Evolutionary conservation across 257 asterid genomes (phyloP).

Genomic region (Ehretia macrophylla): DNA sequence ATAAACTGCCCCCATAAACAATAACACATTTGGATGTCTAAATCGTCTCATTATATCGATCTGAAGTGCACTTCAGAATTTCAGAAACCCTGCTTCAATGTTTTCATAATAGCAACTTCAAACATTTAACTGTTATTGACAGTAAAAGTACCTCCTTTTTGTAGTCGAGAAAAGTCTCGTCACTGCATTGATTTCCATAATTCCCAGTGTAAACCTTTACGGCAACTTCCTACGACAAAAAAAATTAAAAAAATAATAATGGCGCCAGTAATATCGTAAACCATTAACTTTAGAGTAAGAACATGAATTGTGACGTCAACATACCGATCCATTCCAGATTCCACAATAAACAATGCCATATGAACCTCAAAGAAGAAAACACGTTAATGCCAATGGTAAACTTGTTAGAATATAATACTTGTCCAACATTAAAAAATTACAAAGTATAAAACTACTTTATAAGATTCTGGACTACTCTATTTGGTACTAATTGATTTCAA

Average conservation of each 20-base stretch:
- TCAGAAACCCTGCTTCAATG: background rate
- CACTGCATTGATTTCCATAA: constrained; percentile 46
- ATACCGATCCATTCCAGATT: constrained; percentile 73
- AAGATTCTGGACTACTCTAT: too few species aligned
- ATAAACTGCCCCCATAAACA: constrained; percentile 73
- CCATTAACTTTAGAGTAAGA: background rate
- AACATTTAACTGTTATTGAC: background rate
- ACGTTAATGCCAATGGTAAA: constrained; percentile 14
- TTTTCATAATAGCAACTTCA: background rate
- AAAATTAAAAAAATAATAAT: constrained; percentile 1
- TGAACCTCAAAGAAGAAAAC: constrained; percentile 42
- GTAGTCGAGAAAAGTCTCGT: constrained; percentile 44
- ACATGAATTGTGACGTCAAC: constrained; percentile 13
- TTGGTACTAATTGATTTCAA: too few species aligned
- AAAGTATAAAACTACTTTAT: too few species aligned
- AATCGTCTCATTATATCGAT: constrained; percentile 65
- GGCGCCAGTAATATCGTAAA: constrained; percentile 3
- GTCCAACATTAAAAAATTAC: too few species aligned
- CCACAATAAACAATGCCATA: constrained; percentile 66
- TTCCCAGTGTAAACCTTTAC: constrained; percentile 63
- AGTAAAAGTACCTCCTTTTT: constrained; percentile 51
- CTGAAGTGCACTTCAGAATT: constrained; percentile 27
- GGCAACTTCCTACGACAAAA: constrained; percentile 60
- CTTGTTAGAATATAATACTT: too few species aligned
- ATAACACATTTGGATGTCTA: constrained; percentile 72